Evolutionary conservation across 2,329 filamentous ascomycete species (phyloP), one percentile per base, ranked within the genome.

Genomic region (Sarocladium brachiariae): DNA sequence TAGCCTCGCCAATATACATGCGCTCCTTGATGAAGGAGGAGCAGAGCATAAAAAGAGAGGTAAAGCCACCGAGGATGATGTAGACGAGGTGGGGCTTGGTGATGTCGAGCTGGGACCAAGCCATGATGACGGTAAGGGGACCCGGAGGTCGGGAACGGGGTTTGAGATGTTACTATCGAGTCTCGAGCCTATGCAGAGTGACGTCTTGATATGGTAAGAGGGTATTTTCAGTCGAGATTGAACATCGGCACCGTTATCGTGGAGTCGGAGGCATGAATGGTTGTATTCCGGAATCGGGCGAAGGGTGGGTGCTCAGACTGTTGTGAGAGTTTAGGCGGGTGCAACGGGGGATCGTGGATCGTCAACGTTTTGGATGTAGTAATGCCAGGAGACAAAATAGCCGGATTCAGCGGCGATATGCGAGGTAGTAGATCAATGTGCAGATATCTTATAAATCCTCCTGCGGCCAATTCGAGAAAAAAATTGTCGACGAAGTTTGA

Each of bases 1-100:
- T 97, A 48, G 93, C 93, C 77, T 99, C 93, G 65, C 93, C 93
- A 67, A 99, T 99, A 73, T 99, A 99, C 63, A 97, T 80, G 67
- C 88, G 87, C 76, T 99, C 93, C 76, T 99, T 99, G 73, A 99
- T 95, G 64, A 97, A 84, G 51, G 95, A 89, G 53, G 93, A 99
- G 69, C 90, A 96, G 53, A 99, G 77, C 93, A 99, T 99, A 74
- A 99, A 99, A 61, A 99, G 75, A 54, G 87, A 90, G 59, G 93
- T 99, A 74, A 99, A 99, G 67, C 92, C 93, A 62, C 93, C 93
- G 51, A 99, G 76, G 70, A 99, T 96, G 71, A 97, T 89, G 71
- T 99, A 99, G 57, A 95, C 93, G 88, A 97, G 70, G 76, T 99
- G 93, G 62, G 93, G 89, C 76, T 86, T 87, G 71, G 95, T 96